Conservation (phyloP, 1,284 basidiomycete genomes). For the Schizophyllum amplum region DNA sequence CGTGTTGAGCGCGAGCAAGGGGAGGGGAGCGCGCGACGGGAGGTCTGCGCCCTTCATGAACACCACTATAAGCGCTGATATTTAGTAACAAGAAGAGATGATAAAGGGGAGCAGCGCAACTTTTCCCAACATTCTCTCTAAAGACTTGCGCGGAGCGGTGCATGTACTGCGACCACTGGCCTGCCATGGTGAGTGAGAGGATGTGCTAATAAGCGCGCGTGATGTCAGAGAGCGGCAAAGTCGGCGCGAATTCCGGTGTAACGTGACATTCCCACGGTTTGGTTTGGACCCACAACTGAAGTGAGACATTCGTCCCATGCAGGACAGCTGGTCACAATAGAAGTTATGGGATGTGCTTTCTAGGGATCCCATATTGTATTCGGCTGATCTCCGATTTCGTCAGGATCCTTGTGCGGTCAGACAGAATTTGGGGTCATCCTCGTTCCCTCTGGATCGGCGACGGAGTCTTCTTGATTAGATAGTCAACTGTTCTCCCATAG, state of each 20-base stretch:
- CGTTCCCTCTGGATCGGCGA: too few relatives aligned
- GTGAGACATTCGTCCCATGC: too few relatives aligned
- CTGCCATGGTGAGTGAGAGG: constrained; percentile 15
- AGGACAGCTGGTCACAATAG: too few relatives aligned
- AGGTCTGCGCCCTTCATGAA: constrained; percentile 66
- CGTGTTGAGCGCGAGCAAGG: constrained; percentile 57
- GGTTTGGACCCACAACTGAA: too few relatives aligned
- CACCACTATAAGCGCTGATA: constrained; percentile 44
- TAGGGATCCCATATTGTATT: too few relatives aligned
- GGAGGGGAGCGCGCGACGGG: constrained; percentile 47
- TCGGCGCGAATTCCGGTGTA: not conserved
- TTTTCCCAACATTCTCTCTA: constrained; percentile 22
- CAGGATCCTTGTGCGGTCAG: too few relatives aligned
- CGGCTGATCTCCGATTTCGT: too few relatives aligned
- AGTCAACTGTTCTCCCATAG: too few relatives aligned
- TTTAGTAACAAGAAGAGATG: constrained; percentile 1
- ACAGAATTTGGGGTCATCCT: too few relatives aligned
- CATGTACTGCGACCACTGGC: constrained; percentile 26
- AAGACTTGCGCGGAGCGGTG: constrained; percentile 27
- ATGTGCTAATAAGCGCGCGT: constrained; percentile 7
- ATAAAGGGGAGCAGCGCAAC: constrained; percentile 16
- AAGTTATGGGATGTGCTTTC: too few relatives aligned
- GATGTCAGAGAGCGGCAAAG: not conserved
- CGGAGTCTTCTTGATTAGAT: too few relatives aligned
- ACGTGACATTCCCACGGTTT: too few relatives aligned